These are phyloP conservation scores for Fusarium odoratissimum DNA, from an alignment of 2,329 filamentous ascomycete genomes.

Conservation along the genomic window DNA sequence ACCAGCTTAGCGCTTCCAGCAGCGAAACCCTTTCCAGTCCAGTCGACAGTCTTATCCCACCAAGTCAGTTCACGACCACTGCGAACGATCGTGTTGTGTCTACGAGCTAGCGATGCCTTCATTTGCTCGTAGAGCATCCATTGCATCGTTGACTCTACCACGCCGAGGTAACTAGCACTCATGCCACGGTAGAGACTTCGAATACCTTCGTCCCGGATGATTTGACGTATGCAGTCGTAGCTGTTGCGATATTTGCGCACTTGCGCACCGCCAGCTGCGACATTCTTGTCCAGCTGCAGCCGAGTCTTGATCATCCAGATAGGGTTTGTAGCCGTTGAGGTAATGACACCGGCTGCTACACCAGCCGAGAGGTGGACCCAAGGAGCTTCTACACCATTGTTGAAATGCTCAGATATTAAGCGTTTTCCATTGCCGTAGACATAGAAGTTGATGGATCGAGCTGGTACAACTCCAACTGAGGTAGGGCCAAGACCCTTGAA, in stretches of 20 bases:
- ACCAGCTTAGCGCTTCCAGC: constrained; percentile 88
- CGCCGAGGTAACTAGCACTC: constrained; percentile 90
- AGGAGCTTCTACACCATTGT: constrained; percentile 74
- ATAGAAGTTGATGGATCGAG: constrained; percentile 92
- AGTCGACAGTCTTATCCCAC: constrained; percentile 81
- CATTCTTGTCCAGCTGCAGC: constrained; percentile 89
- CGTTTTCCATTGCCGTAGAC: constrained; percentile 93
- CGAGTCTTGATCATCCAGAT: constrained; percentile 98
- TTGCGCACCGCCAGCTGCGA: constrained; percentile 67
- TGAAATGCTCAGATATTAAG: constrained; percentile 79
- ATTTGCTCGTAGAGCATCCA: constrained; percentile 96
- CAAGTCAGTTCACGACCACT: constrained; percentile 72
- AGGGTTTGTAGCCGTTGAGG: constrained; percentile 91
- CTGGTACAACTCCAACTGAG: constrained; percentile 88
- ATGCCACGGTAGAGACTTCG: constrained; percentile 88
- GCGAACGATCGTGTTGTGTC: constrained; percentile 68
- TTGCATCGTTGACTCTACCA: constrained; percentile 89
- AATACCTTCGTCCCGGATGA: constrained; percentile 82
- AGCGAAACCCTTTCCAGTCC: constrained; percentile 81
- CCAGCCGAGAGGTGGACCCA: constrained; percentile 84
- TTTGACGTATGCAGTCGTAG: constrained; percentile 86
- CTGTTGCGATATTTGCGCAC: constrained; percentile 85
- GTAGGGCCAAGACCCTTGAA: constrained; percentile 96
- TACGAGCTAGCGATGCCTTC: constrained; percentile 76
- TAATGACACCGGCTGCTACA: constrained; percentile 82